These are phyloP conservation scores for Apophysomyces sp. DNA, from an alignment of 371 early-diverging fungal species.

Conservation along the genomic window DNA sequence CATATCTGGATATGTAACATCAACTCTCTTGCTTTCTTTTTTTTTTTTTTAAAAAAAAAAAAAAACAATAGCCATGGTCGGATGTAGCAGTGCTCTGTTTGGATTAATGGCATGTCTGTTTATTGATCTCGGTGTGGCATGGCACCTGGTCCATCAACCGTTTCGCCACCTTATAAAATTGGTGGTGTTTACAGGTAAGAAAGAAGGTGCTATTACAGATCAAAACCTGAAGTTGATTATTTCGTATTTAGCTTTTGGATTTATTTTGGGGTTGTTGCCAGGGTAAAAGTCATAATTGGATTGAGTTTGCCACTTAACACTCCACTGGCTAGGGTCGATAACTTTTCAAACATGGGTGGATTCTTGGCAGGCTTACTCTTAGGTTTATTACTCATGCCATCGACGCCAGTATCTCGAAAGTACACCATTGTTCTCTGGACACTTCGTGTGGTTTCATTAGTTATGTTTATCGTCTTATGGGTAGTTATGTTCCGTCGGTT, in stretches of 20 bases:
- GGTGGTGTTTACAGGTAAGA: conserved; percentile 11
- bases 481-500: conserved; percentile 6
- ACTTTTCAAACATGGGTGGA: conserved; percentile 67
- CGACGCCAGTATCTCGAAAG: neutral
- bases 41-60: neutral
- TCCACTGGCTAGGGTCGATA: conserved; percentile 39
- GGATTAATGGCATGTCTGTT: conserved; percentile 68
- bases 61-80: conserved; percentile 54
- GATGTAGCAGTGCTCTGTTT: conserved; percentile 71
- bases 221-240: conserved; percentile 53
- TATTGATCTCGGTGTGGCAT: conserved; percentile 69
- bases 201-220: neutral
- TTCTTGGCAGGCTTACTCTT: conserved; percentile 47
- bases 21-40: neutral
- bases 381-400: conserved; percentile 44
- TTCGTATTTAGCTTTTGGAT: conserved; percentile 53
- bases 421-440: conserved; percentile 1
- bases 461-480: neutral
- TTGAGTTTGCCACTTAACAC: conserved; percentile 16
- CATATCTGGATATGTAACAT: neutral
- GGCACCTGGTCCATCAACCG: conserved; percentile 60
- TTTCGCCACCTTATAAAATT: conserved; percentile 59
- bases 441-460: neutral
- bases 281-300: conserved; percentile 70
- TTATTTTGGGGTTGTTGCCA: conserved; percentile 71